Percentiles rank a stretch among this genome's conserved stretches.
These are phyloP conservation scores for Vigna mungo DNA, from an alignment of 306 rosid genomes.

Conservation along the genomic window DNA sequence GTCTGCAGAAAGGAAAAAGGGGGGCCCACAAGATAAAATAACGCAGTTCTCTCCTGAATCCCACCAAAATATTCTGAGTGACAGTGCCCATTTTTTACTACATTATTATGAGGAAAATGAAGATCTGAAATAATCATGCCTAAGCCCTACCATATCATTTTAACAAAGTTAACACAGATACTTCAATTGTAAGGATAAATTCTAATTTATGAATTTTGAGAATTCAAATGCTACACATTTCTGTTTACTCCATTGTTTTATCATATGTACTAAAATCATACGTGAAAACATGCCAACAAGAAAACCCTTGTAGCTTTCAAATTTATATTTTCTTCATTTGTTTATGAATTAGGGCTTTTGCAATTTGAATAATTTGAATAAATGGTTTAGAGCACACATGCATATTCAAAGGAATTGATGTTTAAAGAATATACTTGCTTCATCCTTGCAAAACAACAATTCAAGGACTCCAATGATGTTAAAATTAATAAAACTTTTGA, in stretches of 20 bases:
- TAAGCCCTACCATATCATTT: background rate
- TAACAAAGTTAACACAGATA: background rate
- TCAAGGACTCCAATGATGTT: background rate
- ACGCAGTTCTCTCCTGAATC: constrained; percentile 26
- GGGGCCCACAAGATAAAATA: constrained; percentile 17
- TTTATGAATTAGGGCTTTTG: background rate
- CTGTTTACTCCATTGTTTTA: background rate
- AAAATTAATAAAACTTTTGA: constrained; percentile 7
- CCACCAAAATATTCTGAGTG: background rate
- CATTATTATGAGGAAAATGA: constrained; percentile 13
- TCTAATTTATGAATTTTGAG: constrained; percentile 20
- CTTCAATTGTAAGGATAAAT: background rate
- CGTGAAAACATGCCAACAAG: background rate
- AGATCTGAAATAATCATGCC: constrained; percentile 32
- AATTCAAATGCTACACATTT: background rate
- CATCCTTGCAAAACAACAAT: background rate
- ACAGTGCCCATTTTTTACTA: constrained; percentile 2
- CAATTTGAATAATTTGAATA: constrained; percentile 3
- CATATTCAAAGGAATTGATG: constrained; percentile 12
- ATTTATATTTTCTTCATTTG: background rate
- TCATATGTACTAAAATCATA: background rate
- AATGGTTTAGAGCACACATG: background rate
- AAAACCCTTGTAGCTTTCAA: background rate
- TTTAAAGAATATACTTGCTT: constrained; percentile 9
- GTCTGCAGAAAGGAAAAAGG: background rate